Evolutionary conservation across 345 rosid genomes (phyloP).

Genomic region (Eucalyptus tenuipes): DNA sequence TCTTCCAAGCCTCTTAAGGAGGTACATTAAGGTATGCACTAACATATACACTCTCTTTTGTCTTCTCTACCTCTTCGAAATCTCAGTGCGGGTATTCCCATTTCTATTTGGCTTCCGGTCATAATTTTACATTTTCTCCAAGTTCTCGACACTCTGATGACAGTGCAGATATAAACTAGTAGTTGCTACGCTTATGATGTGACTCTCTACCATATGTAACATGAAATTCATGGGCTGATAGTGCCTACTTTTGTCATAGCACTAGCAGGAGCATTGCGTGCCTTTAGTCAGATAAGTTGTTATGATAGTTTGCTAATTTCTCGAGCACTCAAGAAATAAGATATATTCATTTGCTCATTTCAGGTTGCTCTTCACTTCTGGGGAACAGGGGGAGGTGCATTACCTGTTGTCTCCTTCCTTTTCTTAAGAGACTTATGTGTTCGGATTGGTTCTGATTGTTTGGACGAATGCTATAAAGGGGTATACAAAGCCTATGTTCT

Average conservation of each 20-base stretch:
- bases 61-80: neutral
- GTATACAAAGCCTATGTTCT: slow-evolving; percentile 85
- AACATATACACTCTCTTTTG: neutral
- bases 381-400: slow-evolving; percentile 88
- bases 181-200: neutral
- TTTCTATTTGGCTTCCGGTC: neutral
- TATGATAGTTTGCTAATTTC: neutral
- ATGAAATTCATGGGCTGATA: neutral
- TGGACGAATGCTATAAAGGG: slow-evolving; percentile 87
- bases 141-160: neutral
- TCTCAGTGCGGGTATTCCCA: neutral
- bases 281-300: neutral
- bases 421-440: slow-evolving; percentile 79
- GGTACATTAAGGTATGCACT: slow-evolving; percentile 60
- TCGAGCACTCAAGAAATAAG: neutral
- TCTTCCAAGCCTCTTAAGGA: slow-evolving; percentile 77
- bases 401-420: slow-evolving; percentile 73
- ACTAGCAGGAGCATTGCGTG: neutral
- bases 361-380: slow-evolving; percentile 92
- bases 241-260: neutral
- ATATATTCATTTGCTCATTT: neutral
- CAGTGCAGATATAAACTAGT: neutral
- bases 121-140: neutral
- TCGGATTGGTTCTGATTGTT: slow-evolving; percentile 64
- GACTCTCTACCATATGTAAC: neutral